Conservation (phyloP, 306 rosid species). For the Glycyrrhiza uralensis region DNA sequence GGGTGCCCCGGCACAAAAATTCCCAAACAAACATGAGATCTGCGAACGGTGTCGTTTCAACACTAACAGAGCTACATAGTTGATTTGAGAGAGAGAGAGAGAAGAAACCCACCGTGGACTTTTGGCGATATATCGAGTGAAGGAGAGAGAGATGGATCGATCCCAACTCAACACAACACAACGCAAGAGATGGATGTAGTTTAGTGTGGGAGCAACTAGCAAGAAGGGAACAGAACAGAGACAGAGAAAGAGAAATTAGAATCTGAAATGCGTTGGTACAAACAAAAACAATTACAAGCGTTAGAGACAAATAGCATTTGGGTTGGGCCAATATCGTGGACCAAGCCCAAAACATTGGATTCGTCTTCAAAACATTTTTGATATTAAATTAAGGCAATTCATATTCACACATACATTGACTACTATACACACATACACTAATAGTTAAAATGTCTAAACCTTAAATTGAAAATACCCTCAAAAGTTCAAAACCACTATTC, state of each 20-base stretch:
- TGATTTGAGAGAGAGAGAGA: not conserved
- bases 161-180: not conserved
- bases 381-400: too few species aligned
- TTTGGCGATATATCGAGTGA: not conserved
- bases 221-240: not conserved
- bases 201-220: not conserved
- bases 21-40: slow-evolving; percentile 15
- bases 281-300: too few species aligned
- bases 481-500: too few species aligned
- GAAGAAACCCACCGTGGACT: not conserved
- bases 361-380: too few species aligned
- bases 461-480: too few species aligned
- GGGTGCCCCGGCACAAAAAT: not conserved
- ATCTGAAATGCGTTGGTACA: not conserved
- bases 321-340: not conserved
- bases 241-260: not conserved
- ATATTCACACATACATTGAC: too few species aligned
- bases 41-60: not conserved
- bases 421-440: too few species aligned
- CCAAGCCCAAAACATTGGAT: too few species aligned
- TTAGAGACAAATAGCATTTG: not conserved
- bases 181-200: not conserved
- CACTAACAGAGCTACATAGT: not conserved
- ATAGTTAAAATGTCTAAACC: too few species aligned
- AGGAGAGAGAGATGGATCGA: not conserved